Base-by-base conservation (phyloP, 1,139 yeast species). In the Geotrichum cucujoidarum region DNA sequence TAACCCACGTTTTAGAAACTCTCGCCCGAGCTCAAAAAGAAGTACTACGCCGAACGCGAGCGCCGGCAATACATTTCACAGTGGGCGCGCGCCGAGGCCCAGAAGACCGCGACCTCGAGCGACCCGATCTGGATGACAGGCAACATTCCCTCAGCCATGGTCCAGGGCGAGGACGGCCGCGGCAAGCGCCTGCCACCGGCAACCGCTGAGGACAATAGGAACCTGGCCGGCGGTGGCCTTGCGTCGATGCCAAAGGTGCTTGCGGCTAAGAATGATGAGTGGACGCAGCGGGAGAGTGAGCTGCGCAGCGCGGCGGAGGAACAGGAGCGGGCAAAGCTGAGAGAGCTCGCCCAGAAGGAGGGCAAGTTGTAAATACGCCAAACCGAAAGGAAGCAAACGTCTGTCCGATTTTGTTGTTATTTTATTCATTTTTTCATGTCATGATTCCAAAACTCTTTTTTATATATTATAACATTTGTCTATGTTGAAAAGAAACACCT, bases 21-120 rank as follows among this genome's bases (percentile, higher is more conserved):
- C 57, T 85, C 95, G 3, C 97, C 97, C 0, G 95, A 89, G 61
- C 70, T 88, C 43, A 73, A 89, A 55, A 81, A 81, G 13, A 83
- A 84, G 52, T 87, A 86, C 62, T 92, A 85, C 60, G 71, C 73
- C 48, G 83, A 83, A 60, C 75, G 74, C 57, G 80, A 50, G n/a
- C 52, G 60, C 35, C 57, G 69, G n/a, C 25, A 35, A 17, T 40
- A 36, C 32, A 43, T 47, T 22, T 30, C 46, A 20, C 37, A 43
- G 14, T 46, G 50, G 53, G 50, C 50, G 13, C 32, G 24, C 14
- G 34, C 13, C 2, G 48, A 50, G 30, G 50, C 47, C 7, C 43
- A 21, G n/a, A 40, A 47, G 31, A 47, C 53, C 4, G 48, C 53
- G n/a, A 18, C 20, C 3, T 39, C 40, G 11, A 21, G 22, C 14